phyloP scores from a whole-genome alignment of 495 filamentous ascomycete species.

The Xylaria sp. region DNA sequence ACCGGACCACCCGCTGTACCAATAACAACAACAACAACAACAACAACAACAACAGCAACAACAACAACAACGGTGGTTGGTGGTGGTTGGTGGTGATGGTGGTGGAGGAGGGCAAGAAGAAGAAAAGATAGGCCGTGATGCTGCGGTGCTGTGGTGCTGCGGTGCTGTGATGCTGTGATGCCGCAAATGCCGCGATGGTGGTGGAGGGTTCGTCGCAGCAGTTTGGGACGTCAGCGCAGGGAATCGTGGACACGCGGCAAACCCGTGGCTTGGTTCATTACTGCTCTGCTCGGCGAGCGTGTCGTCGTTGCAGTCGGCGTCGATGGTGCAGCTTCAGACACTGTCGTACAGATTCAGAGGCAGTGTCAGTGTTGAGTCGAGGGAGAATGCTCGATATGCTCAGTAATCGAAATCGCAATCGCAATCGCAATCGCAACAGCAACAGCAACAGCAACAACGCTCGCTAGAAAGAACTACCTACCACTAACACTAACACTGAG shows the following conservation, averaged over 20 bases:
- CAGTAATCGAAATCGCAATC: too few species aligned
- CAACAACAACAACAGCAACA: too few species aligned
- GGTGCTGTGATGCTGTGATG: too few species aligned
- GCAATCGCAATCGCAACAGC: too few species aligned
- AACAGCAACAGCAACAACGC: neutral
- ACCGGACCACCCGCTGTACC: too few species aligned
- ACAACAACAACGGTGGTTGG: neutral
- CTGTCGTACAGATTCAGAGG: neutral
- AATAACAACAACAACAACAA: too few species aligned
- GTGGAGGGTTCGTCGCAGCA: neutral
- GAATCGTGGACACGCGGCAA: conserved; percentile 9
- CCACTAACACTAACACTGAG: neutral
- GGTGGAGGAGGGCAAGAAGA: neutral
- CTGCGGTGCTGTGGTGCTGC: too few species aligned
- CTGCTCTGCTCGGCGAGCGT: conserved; percentile 10
- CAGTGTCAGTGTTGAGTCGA: neutral
- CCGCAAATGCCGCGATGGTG: neutral
- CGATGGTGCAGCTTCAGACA: neutral
- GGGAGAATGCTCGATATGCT: neutral
- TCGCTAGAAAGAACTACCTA: neutral
- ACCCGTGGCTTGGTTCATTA: conserved; percentile 11
- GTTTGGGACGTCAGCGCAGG: conserved; percentile 16
- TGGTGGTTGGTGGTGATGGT: neutral
- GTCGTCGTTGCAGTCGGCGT: conserved; percentile 9
- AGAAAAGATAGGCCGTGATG: neutral